Conservation (phyloP, 345 rosid species). For the Arabidopsis thaliana region TAIR10.1 NC_003070.9:18933501-18934000, state of each 20-base stretch:
- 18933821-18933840: background rate
- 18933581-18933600: background rate
- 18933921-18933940: background rate
- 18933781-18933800: background rate
- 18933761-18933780: background rate
- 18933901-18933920: slow-evolving; percentile 5
- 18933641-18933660: slow-evolving; percentile 29
- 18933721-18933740: slow-evolving; percentile 52
- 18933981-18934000: too few relatives aligned
- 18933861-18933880: background rate
- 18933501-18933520: slow-evolving; percentile 24
- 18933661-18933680: slow-evolving; percentile 61
- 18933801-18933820: background rate
- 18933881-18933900: background rate
- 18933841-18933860: background rate
- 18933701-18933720: slow-evolving; percentile 33
- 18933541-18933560: background rate
- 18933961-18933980: too few relatives aligned
- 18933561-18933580: background rate
- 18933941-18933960: background rate
- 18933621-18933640: slow-evolving; percentile 47
- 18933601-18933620: slow-evolving; percentile 25
- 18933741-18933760: slow-evolving; percentile 46
- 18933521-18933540: background rate
- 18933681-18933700: slow-evolving; percentile 53